Evolutionary conservation across 257 asterid species (phyloP).

Genomic region (Petrea volubilis): DNA sequence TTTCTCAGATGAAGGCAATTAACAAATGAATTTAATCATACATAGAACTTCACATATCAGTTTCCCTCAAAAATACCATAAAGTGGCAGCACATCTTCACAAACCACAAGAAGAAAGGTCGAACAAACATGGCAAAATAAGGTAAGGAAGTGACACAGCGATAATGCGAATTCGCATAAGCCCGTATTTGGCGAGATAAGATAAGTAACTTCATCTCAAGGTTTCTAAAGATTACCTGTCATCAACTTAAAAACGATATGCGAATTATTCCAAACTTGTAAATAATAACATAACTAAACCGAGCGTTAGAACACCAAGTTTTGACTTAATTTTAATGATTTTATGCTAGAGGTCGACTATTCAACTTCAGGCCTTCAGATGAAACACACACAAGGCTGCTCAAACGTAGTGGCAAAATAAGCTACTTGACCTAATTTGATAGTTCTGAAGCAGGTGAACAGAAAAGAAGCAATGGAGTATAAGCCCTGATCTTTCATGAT

Average conservation of each 20-base stretch:
- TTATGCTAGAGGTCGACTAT: not conserved
- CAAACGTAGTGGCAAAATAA: not conserved
- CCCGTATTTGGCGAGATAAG: too few species aligned
- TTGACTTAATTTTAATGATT: not conserved
- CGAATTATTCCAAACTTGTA: not conserved
- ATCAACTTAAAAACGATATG: conserved; percentile 3
- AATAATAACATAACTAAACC: not conserved
- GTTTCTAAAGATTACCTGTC: not conserved
- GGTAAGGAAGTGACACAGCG: not conserved
- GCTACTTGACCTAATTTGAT: not conserved
- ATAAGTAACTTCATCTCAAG: not conserved
- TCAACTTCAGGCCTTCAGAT: too few species aligned
- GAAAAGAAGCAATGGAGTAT: not conserved
- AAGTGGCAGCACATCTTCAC: not conserved
- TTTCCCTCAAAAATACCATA: not conserved
- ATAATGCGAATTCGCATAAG: not conserved
- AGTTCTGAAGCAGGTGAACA: not conserved
- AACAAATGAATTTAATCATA: not conserved
- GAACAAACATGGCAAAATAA: not conserved
- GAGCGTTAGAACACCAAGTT: not conserved
- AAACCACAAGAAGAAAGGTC: not conserved
- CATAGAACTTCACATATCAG: not conserved
- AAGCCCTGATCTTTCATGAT: not conserved
- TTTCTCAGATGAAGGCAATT: not conserved
- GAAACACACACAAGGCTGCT: not conserved